phyloP scores from a whole-genome alignment of 148 eudicot species.

The Camellia lanceoleosa region DNA sequence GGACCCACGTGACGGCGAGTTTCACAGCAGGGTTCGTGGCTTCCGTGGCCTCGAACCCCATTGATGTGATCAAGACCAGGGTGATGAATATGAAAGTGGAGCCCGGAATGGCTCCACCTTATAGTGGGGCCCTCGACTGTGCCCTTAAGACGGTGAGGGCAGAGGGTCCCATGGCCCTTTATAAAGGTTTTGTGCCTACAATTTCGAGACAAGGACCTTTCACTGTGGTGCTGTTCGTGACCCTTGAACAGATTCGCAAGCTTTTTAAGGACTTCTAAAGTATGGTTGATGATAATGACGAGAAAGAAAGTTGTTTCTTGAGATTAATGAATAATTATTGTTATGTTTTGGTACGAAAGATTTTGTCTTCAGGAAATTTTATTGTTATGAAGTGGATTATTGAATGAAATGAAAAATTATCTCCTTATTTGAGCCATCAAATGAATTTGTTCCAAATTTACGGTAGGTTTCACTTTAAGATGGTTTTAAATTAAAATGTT shows the following conservation, averaged over 20 bases:
- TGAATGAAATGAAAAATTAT: too few species aligned
- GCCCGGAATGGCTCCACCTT: slow-evolving; percentile 33
- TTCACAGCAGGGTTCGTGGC: slow-evolving; percentile 51
- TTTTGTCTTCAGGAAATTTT: neutral
- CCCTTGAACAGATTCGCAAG: slow-evolving; percentile 37
- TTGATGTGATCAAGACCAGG: slow-evolving; percentile 48
- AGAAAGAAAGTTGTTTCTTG: neutral
- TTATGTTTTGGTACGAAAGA: too few species aligned
- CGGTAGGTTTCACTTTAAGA: too few species aligned
- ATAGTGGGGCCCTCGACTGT: slow-evolving; percentile 41
- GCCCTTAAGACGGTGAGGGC: slow-evolving; percentile 32
- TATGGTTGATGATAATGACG: neutral
- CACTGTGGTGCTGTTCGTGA: slow-evolving; percentile 42
- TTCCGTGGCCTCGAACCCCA: slow-evolving; percentile 45
- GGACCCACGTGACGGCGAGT: slow-evolving; percentile 44
- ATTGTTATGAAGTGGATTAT: too few species aligned
- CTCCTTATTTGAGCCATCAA: too few species aligned
- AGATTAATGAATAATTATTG: neutral
- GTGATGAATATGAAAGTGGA: slow-evolving; percentile 55
- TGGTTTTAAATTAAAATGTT: too few species aligned
- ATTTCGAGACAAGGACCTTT: slow-evolving; percentile 42
- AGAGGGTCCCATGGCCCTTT: slow-evolving; percentile 38
- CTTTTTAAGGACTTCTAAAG: slow-evolving; percentile 28
- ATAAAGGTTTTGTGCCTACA: slow-evolving; percentile 39
- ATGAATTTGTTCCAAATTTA: too few species aligned